Conservation (phyloP, 2,329 filamentous ascomycete genomes). For the Orbilia ellipsospora region DNA sequence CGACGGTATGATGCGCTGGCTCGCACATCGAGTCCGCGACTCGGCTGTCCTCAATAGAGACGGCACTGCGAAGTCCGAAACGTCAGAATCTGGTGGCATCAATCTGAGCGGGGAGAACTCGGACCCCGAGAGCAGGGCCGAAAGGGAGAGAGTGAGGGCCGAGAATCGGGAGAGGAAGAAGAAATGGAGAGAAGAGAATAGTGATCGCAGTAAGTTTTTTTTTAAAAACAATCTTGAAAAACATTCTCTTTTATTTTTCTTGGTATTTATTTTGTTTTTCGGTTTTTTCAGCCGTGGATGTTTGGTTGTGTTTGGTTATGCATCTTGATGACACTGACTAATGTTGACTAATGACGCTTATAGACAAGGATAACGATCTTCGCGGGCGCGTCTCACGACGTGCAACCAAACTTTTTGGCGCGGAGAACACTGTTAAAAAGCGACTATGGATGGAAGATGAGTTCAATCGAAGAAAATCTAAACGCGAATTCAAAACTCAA, state of each 20-base stretch:
- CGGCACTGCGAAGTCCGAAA: slow-evolving; percentile 30
- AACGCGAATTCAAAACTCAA: slow-evolving; percentile 59
- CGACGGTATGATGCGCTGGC: slow-evolving; percentile 51
- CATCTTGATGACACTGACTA: not conserved
- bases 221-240: not conserved
- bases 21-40: slow-evolving; percentile 46
- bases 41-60: slow-evolving; percentile 33
- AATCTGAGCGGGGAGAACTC: slow-evolving; percentile 16
- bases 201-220: slow-evolving; percentile 58
- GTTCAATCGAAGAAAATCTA: slow-evolving; percentile 59
- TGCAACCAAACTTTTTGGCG: slow-evolving; percentile 59
- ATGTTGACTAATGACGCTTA: slow-evolving; percentile 1
- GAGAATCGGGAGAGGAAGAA: slow-evolving; percentile 60
- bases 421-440: slow-evolving; percentile 54
- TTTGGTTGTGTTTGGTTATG: slow-evolving; percentile 4
- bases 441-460: slow-evolving; percentile 59
- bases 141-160: slow-evolving; percentile 59
- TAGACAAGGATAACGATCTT: slow-evolving; percentile 60
- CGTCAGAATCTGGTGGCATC: not conserved
- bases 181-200: slow-evolving; percentile 60
- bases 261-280: not conserved
- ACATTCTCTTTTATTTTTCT: not conserved
- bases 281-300: not conserved
- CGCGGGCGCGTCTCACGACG: slow-evolving; percentile 60
- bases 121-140: slow-evolving; percentile 55